Base-by-base conservation (phyloP, 139 green algal genomes). In the Volvox reticuliferus region DNA sequence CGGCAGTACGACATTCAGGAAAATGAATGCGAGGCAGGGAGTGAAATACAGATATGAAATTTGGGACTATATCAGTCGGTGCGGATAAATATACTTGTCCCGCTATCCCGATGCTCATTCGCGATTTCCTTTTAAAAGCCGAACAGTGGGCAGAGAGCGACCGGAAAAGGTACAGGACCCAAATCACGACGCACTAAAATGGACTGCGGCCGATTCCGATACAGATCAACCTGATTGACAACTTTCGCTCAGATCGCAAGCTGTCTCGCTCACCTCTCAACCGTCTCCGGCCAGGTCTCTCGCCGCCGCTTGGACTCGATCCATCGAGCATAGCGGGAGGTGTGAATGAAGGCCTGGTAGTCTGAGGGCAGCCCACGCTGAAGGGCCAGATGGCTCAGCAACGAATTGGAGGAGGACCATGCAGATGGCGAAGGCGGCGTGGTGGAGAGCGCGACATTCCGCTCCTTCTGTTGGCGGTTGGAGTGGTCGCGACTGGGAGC, bases 321-420 rank as follows among this genome's bases (percentile, higher is more conserved):
- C 90, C 90, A 94, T 26, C 91, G 83, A 1, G 92, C 92, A 36
- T 94, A 94, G 14, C 91, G 91, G 6, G 82, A 91, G 69, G 92
- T 93, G 90, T 94, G 92, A 79, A 94, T 93, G 90, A 93, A 94
- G 63, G 92, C 92, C 90, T 94, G 92, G 85, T 89, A 89, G 85
- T 89, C 85, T 67, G 85, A 82, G 12, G 85, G 85, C 69, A 89
- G 85, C 14, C 68, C 85, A 36, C 85, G 85, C 0, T 68, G 36
- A 16, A 37, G 22, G 28, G 44, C 69, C 69, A 32, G 24, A 35
- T 24, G 44, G 69, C 37, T 55, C 32, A 37, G 85, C 6, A 68
- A 14, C 12, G 18, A 0, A n/a, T n/a, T 44, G 44, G 1, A 22
- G 21, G 37, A 28, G 68, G 84, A 26, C n/a, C n/a, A n/a, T n/a